Conservation (phyloP, 2,329 filamentous ascomycete species). For the Penicillium sp. region DNA sequence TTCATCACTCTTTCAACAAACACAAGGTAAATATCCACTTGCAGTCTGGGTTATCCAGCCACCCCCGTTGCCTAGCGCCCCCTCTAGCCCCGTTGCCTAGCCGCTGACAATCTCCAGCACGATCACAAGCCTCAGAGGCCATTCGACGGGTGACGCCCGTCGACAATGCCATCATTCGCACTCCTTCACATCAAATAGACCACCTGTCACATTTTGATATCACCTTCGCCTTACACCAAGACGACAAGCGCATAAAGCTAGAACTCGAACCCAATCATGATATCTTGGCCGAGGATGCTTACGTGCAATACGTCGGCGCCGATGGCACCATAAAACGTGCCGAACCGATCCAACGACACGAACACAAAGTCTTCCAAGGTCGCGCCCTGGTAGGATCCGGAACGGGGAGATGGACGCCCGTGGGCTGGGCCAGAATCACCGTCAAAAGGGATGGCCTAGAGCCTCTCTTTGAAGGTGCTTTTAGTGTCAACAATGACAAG, state of each 20-base stretch:
- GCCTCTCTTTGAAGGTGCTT: slow-evolving; percentile 87
- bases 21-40: slow-evolving; percentile 14
- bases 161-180: slow-evolving; percentile 73
- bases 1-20: slow-evolving; percentile 15
- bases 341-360: slow-evolving; percentile 68
- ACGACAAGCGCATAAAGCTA: slow-evolving; percentile 70
- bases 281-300: slow-evolving; percentile 73
- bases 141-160: slow-evolving; percentile 71
- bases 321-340: slow-evolving; percentile 66
- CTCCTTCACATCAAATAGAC: slow-evolving; percentile 74
- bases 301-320: slow-evolving; percentile 66
- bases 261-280: slow-evolving; percentile 87
- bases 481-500: slow-evolving; percentile 74
- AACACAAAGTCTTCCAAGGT: slow-evolving; percentile 83
- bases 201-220: slow-evolving; percentile 82
- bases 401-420: slow-evolving; percentile 69
- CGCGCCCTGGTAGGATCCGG: slow-evolving; percentile 66
- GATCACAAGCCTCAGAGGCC: slow-evolving; percentile 73
- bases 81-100: neutral
- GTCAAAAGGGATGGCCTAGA: slow-evolving; percentile 71
- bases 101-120: slow-evolving; percentile 46
- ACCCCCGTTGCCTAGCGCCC: neutral
- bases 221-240: slow-evolving; percentile 69
- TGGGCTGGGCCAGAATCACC: slow-evolving; percentile 82
- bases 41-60: too few relatives aligned